Conservation (phyloP, 2,329 filamentous ascomycete species). For the Diaporthe sp. region DNA sequence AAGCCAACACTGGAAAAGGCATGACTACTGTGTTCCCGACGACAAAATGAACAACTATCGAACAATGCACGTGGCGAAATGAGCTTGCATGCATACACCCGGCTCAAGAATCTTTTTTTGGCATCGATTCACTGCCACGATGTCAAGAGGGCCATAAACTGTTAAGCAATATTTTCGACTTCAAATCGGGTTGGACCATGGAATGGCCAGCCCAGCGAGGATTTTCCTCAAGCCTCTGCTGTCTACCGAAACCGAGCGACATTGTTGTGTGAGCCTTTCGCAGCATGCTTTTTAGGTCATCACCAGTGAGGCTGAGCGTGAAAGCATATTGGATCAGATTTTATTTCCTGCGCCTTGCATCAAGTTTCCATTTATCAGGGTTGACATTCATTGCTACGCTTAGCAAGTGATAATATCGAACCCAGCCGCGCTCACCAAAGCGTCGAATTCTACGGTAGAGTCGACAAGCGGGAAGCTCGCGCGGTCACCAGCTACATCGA, state of each 20-base stretch:
- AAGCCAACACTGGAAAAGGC: no score
- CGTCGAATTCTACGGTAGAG: neutral
- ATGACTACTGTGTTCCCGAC: neutral
- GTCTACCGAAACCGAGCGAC: no score
- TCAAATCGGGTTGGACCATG: neutral
- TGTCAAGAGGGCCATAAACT: neutral
- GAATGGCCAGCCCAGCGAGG: no score
- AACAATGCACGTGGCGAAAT: neutral
- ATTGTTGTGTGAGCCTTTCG: neutral
- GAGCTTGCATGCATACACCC: neutral
- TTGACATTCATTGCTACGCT: neutral
- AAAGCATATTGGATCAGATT: no score
- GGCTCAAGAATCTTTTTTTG: neutral
- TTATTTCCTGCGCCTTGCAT: no score
- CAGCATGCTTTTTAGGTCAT: neutral
- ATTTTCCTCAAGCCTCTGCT: no score
- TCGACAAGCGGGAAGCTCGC: conserved; percentile 3
- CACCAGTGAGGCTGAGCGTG: neutral
- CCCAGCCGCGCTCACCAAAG: conserved; percentile 1
- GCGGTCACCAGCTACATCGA: neutral
- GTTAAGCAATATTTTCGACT: neutral
- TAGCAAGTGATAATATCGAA: neutral
- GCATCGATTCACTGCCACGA: neutral
- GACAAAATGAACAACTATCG: neutral
- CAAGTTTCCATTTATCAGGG: no score